Conservation (phyloP, 1,284 basidiomycete species). For the Ganoderma multipileum region DNA sequence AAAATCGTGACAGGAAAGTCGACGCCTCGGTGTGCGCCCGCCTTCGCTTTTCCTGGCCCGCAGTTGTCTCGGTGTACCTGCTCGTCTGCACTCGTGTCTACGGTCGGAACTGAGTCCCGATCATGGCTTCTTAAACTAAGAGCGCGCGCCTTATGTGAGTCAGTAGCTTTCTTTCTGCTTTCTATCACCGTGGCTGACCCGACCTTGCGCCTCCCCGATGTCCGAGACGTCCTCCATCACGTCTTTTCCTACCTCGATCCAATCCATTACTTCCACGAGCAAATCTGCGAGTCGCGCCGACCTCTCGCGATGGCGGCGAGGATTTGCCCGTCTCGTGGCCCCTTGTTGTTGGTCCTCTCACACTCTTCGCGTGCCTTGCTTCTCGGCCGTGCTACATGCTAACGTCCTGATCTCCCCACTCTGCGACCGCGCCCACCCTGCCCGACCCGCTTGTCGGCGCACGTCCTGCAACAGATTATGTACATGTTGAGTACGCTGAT, state of each 20-base stretch:
- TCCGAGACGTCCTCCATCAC: neutral
- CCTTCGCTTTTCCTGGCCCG: too few relatives aligned
- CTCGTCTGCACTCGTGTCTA: neutral
- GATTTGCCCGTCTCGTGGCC: neutral
- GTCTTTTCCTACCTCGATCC: constrained; percentile 1
- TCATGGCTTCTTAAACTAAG: neutral
- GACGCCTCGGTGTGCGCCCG: too few relatives aligned
- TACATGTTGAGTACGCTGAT: constrained; percentile 54
- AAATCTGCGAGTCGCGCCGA: neutral
- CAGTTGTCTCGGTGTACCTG: neutral
- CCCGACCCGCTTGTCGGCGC: neutral
- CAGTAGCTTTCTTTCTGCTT: neutral
- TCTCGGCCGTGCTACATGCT: neutral
- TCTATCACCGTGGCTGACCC: neutral
- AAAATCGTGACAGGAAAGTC: too few relatives aligned
- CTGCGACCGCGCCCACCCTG: constrained; percentile 1
- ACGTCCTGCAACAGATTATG: constrained; percentile 43
- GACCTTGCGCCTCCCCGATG: neutral
- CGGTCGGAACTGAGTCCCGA: neutral
- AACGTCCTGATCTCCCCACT: constrained; percentile 5
- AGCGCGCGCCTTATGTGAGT: neutral
- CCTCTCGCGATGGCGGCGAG: neutral
- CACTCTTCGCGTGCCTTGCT: constrained; percentile 8
- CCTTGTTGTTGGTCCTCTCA: neutral
- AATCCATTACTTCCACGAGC: neutral